Evolutionary conservation across 129 eudicot species (phyloP).

Genomic region (Cynara cardunculus): DNA sequence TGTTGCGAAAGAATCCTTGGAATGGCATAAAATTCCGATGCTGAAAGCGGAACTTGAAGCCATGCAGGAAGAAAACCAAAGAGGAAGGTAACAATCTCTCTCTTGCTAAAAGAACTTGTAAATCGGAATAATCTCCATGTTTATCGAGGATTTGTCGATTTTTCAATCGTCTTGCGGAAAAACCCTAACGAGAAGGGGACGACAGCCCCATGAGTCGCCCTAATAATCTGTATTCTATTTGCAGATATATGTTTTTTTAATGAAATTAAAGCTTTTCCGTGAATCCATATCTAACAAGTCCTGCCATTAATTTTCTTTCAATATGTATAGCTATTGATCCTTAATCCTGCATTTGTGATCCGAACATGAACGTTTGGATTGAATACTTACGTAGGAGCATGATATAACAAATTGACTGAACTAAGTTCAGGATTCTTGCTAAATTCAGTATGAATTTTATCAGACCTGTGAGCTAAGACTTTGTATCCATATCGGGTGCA

Average conservation of each 20-base stretch:
- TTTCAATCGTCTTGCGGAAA: not conserved
- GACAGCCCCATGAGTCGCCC: not conserved
- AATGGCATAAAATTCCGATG: slow-evolving; percentile 21
- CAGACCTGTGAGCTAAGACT: not conserved
- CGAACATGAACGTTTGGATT: not conserved
- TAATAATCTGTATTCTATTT: not conserved
- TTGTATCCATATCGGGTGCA: not conserved
- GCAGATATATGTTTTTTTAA: not conserved
- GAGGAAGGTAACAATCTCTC: slow-evolving; percentile 49
- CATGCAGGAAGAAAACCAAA: slow-evolving; percentile 37
- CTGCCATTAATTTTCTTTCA: not conserved
- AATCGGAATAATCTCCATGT: not conserved
- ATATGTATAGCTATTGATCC: not conserved
- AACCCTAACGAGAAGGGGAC: not conserved
- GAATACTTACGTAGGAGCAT: not conserved
- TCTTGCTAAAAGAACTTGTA: not conserved
- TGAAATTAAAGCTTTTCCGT: not conserved
- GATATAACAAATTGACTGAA: not conserved
- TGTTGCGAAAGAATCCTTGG: slow-evolving; percentile 5
- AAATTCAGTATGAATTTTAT: not conserved
- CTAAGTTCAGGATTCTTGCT: not conserved
- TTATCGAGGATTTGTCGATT: not conserved
- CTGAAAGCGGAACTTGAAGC: slow-evolving; percentile 41
- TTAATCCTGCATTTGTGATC: not conserved
- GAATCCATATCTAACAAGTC: not conserved